phyloP scores from a whole-genome alignment of 2,329 filamentous ascomycete genomes.

The Aspergillus udagawae region DNA sequence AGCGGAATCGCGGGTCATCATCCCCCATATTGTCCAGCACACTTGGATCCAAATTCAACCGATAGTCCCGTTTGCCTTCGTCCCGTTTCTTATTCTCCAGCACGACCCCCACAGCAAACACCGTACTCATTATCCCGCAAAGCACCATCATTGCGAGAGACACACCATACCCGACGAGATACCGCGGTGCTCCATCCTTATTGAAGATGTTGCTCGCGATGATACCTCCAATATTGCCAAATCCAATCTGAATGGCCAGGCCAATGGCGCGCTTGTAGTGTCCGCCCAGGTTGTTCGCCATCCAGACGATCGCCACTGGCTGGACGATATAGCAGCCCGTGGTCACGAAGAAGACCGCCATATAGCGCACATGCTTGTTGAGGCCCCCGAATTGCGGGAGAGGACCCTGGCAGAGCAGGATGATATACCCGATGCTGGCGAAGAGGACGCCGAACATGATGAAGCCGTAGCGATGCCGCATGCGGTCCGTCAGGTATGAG shows the following conservation, averaged over 20 bases:
- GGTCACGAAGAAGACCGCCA: constrained; percentile 22
- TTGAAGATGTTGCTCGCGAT: constrained; percentile 41
- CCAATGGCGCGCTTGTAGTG: constrained; percentile 38
- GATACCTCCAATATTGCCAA: constrained; percentile 38
- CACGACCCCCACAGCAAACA: constrained; percentile 22
- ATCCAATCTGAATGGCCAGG: constrained; percentile 38
- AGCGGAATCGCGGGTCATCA: constrained; percentile 31
- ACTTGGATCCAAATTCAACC: constrained; percentile 19
- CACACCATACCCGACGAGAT: constrained; percentile 36
- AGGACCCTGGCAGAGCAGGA: constrained; percentile 28
- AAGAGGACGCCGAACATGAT: constrained; percentile 32
- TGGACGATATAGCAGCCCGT: constrained; percentile 23
- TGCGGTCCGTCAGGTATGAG: constrained; percentile 26
- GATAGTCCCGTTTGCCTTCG: constrained; percentile 20
- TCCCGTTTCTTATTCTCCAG: constrained; percentile 29
- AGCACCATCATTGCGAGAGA: constrained; percentile 29
- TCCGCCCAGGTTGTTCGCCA: constrained; percentile 39
- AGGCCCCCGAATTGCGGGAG: constrained; percentile 15
- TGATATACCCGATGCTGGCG: constrained; percentile 32
- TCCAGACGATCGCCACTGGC: constrained; percentile 31
- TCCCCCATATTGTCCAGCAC: constrained; percentile 32
- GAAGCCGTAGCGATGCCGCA: constrained; percentile 34
- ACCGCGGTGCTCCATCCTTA: constrained; percentile 30
- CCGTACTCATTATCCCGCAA: constrained; percentile 22
- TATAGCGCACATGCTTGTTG: constrained; percentile 18